A percentile compares a stretch with the other conserved stretches of the same genome.
These are phyloP conservation scores for Castanea mollissima DNA, from an alignment of 306 rosid species.

Conservation along the genomic window DNA sequence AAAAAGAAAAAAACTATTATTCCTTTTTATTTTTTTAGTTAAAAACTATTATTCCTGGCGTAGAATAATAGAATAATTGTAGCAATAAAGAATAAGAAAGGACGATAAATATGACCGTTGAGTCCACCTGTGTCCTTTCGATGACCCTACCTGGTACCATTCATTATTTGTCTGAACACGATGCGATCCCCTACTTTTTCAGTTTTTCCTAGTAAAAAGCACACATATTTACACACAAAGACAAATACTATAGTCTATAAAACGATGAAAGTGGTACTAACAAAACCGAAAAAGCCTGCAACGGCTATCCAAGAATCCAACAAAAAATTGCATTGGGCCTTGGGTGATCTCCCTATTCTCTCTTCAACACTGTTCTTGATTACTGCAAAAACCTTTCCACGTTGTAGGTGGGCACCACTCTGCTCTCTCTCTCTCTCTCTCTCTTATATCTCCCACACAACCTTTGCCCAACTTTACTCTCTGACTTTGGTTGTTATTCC, in stretches of 20 bases:
- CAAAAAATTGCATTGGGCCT: slow-evolving; percentile 1
- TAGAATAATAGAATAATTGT: too few relatives aligned
- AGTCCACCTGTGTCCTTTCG: background rate
- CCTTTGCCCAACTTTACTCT: slow-evolving; percentile 41
- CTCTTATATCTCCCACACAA: slow-evolving; percentile 39
- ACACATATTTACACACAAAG: background rate
- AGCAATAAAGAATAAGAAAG: too few relatives aligned
- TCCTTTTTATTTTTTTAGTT: too few relatives aligned
- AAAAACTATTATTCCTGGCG: too few relatives aligned
- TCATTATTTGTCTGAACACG: background rate
- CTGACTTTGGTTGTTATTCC: slow-evolving; percentile 34
- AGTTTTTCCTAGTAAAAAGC: background rate
- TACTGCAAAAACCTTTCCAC: slow-evolving; percentile 38
- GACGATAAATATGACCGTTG: slow-evolving; percentile 2
- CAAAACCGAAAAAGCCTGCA: slow-evolving; percentile 1
- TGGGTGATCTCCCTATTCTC: background rate
- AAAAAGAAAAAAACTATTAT: too few relatives aligned
- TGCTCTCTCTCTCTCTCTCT: slow-evolving; percentile 11
- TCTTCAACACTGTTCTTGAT: slow-evolving; percentile 16
- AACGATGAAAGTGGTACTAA: background rate
- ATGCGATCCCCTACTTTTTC: background rate
- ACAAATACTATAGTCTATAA: too few relatives aligned
- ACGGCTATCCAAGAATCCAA: slow-evolving; percentile 48
- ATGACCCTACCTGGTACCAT: background rate
- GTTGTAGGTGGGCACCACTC: slow-evolving; percentile 45